A percentile compares a stretch with the other conserved stretches of the same genome.
Evolutionary conservation across 306 rosid species (phyloP).

Genomic region (Lupinus albus): DNA sequence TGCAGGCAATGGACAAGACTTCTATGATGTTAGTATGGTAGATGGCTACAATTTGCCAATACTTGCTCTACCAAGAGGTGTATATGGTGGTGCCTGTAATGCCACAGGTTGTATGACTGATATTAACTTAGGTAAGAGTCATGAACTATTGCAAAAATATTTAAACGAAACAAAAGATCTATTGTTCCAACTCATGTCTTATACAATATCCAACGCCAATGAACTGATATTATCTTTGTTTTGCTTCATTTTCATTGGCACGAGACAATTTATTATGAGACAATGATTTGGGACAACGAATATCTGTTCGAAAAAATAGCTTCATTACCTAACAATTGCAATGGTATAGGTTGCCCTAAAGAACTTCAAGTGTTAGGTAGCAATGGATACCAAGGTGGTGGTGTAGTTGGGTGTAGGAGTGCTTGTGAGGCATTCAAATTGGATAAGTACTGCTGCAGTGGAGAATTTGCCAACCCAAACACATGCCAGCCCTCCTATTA

Average conservation of each 20-base stretch:
- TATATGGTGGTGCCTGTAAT: constrained; percentile 56
- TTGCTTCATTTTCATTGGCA: no score
- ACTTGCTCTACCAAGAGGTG: constrained; percentile 56
- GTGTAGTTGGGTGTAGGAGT: constrained; percentile 71
- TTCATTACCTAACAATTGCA: constrained; percentile 9
- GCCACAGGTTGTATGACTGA: constrained; percentile 72
- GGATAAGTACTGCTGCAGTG: constrained; percentile 78
- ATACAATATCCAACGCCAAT: no score
- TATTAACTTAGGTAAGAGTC: constrained; percentile 59
- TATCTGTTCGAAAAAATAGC: constrained; percentile 10
- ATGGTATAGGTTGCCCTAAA: constrained; percentile 70
- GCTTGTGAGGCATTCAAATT: constrained; percentile 76
- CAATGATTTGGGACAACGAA: no score
- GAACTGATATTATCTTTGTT: no score
- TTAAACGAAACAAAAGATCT: constrained; percentile 19
- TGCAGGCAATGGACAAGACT: constrained; percentile 54
- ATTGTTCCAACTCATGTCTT: no score
- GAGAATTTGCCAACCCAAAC: constrained; percentile 68
- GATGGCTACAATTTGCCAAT: constrained; percentile 83
- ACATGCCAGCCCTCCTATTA: constrained; percentile 75
- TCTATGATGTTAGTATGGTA: constrained; percentile 74
- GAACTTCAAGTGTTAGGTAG: constrained; percentile 74
- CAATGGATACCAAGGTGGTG: constrained; percentile 45
- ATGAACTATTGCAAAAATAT: background rate
- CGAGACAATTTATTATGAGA: no score